Evolutionary conservation across 2,329 filamentous ascomycete species (phyloP).

Genomic region (Ilyonectria mors-panacis): DNA sequence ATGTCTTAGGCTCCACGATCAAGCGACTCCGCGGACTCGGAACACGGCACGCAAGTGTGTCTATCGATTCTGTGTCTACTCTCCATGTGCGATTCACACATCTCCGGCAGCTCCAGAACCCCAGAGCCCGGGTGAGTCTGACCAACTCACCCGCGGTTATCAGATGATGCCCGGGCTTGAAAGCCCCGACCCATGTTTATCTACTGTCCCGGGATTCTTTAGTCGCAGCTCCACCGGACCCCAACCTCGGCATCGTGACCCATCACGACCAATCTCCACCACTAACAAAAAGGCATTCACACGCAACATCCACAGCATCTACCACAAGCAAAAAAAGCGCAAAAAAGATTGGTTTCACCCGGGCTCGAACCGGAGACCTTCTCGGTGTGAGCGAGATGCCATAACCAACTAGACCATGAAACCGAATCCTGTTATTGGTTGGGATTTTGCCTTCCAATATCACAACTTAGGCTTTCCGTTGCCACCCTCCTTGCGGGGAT

Average conservation of each 20-base stretch:
- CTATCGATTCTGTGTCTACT: neutral
- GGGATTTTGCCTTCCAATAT: neutral
- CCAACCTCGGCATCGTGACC: neutral
- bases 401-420: slow-evolving; percentile 31
- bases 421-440: slow-evolving; percentile 10
- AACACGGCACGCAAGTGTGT: slow-evolving; percentile 1
- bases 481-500: slow-evolving; percentile 50
- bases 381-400: slow-evolving; percentile 33
- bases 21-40: slow-evolving; percentile 9
- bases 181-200: slow-evolving; percentile 4
- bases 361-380: slow-evolving; percentile 34
- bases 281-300: neutral
- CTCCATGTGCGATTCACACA: slow-evolving; percentile 19
- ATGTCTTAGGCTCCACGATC: neutral
- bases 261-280: slow-evolving; percentile 4
- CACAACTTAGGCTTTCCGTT: slow-evolving; percentile 58
- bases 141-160: neutral
- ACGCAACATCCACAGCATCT: slow-evolving; percentile 1
- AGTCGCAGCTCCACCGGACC: neutral
- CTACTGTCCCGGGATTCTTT: neutral
- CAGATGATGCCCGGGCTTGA: neutral
- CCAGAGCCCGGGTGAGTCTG: neutral
- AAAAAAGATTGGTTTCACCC: slow-evolving; percentile 29
- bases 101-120: slow-evolving; percentile 22
- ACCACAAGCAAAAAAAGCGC: slow-evolving; percentile 1